Conservation (phyloP, 768 basidiomycete genomes). For the Boletus tylopilopsis region DNA sequence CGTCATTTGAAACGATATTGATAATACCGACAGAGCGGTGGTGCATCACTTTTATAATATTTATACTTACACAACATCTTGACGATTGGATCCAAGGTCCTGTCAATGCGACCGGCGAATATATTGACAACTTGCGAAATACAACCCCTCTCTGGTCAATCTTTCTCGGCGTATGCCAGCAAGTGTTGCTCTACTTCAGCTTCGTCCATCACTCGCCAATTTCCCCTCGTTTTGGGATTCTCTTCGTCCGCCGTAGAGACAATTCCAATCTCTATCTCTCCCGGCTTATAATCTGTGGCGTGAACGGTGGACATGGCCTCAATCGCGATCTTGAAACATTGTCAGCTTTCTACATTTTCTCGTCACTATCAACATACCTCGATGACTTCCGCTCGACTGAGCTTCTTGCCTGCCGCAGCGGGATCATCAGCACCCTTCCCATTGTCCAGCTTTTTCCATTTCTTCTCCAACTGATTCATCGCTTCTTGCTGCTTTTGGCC, state of each 20-base stretch:
- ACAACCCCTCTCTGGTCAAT: slow-evolving; percentile 41
- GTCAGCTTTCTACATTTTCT: neutral
- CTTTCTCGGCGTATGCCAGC: slow-evolving; percentile 87
- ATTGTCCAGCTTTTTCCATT: slow-evolving; percentile 92
- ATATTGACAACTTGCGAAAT: neutral
- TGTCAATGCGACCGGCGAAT: neutral
- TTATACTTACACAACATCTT: no score
- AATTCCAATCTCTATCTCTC: slow-evolving; percentile 95
- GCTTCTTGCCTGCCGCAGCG: slow-evolving; percentile 64
- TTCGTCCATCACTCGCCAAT: slow-evolving; percentile 77
- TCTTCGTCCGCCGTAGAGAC: slow-evolving; percentile 77
- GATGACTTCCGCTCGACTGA: slow-evolving; percentile 77
- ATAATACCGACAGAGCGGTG: slow-evolving; percentile 47
- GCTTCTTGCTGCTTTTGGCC: slow-evolving; percentile 98
- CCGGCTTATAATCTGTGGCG: slow-evolving; percentile 92
- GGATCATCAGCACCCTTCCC: slow-evolving; percentile 79
- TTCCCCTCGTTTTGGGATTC: slow-evolving; percentile 61
- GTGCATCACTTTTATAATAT: slow-evolving; percentile 49
- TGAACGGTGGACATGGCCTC: slow-evolving; percentile 93
- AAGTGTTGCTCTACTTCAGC: slow-evolving; percentile 76
- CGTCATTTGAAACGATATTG: neutral
- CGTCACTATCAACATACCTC: slow-evolving; percentile 57
- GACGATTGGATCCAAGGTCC: no score
- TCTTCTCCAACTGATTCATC: slow-evolving; percentile 98
- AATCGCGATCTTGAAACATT: slow-evolving; percentile 72